Conservation (phyloP, 139 green algal species). For the Chlorella vulgaris region DNA sequence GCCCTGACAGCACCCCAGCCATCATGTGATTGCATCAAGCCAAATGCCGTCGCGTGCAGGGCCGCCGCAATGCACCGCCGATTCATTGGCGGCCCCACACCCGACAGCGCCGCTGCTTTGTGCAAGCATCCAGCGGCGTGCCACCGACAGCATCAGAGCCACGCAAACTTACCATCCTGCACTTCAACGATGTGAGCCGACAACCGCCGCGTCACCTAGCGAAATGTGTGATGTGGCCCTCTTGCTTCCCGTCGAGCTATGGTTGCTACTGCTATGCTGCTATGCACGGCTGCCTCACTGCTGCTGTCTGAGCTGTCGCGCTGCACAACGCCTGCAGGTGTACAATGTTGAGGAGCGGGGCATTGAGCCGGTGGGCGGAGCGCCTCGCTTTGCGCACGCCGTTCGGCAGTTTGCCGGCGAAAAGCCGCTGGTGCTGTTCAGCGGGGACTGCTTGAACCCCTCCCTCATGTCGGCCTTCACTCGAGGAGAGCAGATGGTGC, state of each 20-base stretch:
- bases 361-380: conserved; percentile 69
- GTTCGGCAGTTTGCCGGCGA: conserved; percentile 2
- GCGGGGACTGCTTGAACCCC: conserved; percentile 77
- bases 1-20: too few relatives aligned
- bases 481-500: conserved; percentile 77
- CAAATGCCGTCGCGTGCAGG: neutral
- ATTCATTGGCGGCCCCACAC: too few relatives aligned
- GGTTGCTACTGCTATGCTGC: neutral
- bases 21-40: too few relatives aligned
- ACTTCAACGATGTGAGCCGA: conserved; percentile 77
- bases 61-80: neutral
- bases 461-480: conserved; percentile 75
- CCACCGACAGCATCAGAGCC: neutral
- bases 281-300: neutral
- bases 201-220: too few relatives aligned
- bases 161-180: conserved; percentile 55
- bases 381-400: conserved; percentile 52
- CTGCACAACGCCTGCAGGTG: conserved; percentile 42
- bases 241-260: too few relatives aligned
- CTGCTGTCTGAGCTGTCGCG: neutral
- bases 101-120: neutral
- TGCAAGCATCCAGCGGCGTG: neutral
- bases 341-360: conserved; percentile 68
- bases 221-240: too few relatives aligned
- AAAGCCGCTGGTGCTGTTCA: conserved; percentile 77